Base-by-base conservation (phyloP, 1,284 basidiomycete species). In the Rhizopogon parksii region DNA sequence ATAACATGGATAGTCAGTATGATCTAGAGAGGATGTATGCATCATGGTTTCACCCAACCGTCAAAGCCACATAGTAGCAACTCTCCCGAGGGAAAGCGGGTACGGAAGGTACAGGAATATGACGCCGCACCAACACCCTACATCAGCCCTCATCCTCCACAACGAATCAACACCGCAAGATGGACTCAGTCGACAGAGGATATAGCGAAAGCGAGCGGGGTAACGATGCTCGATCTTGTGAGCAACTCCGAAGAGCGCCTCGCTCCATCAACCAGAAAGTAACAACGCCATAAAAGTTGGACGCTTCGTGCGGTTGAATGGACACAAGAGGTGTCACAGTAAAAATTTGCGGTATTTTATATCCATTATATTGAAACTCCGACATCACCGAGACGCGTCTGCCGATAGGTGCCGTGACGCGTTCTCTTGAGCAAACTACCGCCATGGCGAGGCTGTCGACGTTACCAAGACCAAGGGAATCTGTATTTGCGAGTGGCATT, bases 71-170 rank as follows among this genome's bases (percentile, higher is more conserved):
- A 11, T 32, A 32, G 30, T 32, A 74, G 76, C 83, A 73, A 68
- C 68, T 53, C 61, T 60, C 58, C 63, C 50, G 15, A 30, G 50
- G 50, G 54, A 58, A 45, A 61, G 63, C 50, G 59, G 70, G 67
- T 85, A 85, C 80, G 78, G 82, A 75, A 79, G 77, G 79, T 82
- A 75, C 70, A 82, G 80, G 81, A 83, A 86, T 85, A 86, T 86
- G 78, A 83, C 78, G 79, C 78, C 73, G 72, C 73, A 62, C 61
- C 59, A 59, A 63, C 58, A 9, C 59, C 66, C 66, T 59, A 68
- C 69, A 36, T 68, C 70, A 66, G 64, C 71, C 71, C 69, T 57
- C 60, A 53, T 62, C 59, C 57, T 64, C 70, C 65, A 61, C 57
- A 59, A 50, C 72, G 68, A 78, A 69, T 81, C 80, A 64, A 82